Evolutionary conservation across 208 protist genomes (phyloP), one percentile per base, ranked within the genome.

Genomic region (Crithidia fasciculata): DNA sequence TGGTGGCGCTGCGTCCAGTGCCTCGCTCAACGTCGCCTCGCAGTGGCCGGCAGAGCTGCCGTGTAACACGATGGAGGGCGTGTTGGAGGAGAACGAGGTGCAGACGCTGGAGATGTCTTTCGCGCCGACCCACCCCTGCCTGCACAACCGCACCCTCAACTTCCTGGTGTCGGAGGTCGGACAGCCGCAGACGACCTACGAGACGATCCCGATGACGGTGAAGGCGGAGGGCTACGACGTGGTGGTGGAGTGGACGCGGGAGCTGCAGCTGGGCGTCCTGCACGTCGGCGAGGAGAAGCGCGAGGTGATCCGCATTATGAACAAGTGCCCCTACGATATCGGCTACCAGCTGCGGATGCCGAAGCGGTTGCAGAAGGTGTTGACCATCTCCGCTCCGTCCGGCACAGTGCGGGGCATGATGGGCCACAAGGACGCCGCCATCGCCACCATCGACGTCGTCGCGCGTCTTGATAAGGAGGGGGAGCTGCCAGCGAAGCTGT

Each of bases 311-410:
- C 86, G 89, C 43, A 80, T 98, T 36, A 76, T 94, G 54, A 99
- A 99, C 86, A 96, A 94, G 71, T 92, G 96, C 60, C 95, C 97
- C 74, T 98, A 99, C 84, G 93, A 98, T 28, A 85, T 98, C 12
- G 86, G 86, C 19, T 99, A 91, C 81, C 80, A 91, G 58, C 83
- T 98, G 55, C 84, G 86, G 39, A 66, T 98, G 61, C 91, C 92
- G 12, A 87, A 89, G 66, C 61, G 74, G 8, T 65, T 96, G 60
- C 90, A 93, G 78, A 68, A 73, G 45, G 56, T 87, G 28, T 54
- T 98, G 59, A 92, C 83, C 43, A 56, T 98, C 52, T 80, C 82
- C 5, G 72, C 86, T 36, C 78, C 74, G 74, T 80, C 77, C 15
- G 93, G 93, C 40, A 86, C 82, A 39, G 70, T 97, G 13, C 87